Evolutionary conservation across 2,329 filamentous ascomycete genomes (phyloP), one percentile per base, ranked within the genome.

Genomic region (Fusarium verticillioides): DNA sequence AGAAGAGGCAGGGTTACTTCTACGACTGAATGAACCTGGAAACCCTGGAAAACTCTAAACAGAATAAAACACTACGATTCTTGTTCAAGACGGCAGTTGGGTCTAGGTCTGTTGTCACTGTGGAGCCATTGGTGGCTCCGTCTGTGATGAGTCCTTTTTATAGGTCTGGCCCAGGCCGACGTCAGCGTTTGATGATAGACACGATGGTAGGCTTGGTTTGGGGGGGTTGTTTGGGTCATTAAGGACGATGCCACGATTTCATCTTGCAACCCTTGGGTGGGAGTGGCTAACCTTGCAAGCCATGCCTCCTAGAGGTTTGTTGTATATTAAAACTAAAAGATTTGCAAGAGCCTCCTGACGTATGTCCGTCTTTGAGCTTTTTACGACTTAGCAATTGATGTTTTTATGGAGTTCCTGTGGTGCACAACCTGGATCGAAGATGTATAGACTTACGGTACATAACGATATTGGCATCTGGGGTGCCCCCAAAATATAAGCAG

Each of bases 21-120:
- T 63, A 78, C 70, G 73, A 78, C 68, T 78, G 63, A 72, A 75
- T 66, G 67, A 78, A 75, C 63, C 57, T 63, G 60, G 47, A 66
- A 64, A 78, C 57, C 66, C 59, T 61, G 52, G 37, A 66, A 65
- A 70, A 57, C 64, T 23, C n/a, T 34, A 70, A 71, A 64, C 59
- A 72, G 71, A 74, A 66, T 72, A 70, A 64, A 65, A 56, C 47
- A 58, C 47, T 36, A 72, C 67, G 47, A 72, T 69, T 72, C 59
- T 70, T 74, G 61, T 73, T 71, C 54, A 56, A 60, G 66, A 52
- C 66, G 57, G 40, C 61, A 56, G 34, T 57, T 59, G 52, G 64
- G 61, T 63, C 62, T 72, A 60, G 39, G 39, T 63, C 63, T 69
- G 57, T 75, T 63, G 32, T 61, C 69, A 63, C 54, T 72, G 50